phyloP scores from a whole-genome alignment of 2,329 filamentous ascomycete species.

The Mycosphaerelloides madeirae region DNA sequence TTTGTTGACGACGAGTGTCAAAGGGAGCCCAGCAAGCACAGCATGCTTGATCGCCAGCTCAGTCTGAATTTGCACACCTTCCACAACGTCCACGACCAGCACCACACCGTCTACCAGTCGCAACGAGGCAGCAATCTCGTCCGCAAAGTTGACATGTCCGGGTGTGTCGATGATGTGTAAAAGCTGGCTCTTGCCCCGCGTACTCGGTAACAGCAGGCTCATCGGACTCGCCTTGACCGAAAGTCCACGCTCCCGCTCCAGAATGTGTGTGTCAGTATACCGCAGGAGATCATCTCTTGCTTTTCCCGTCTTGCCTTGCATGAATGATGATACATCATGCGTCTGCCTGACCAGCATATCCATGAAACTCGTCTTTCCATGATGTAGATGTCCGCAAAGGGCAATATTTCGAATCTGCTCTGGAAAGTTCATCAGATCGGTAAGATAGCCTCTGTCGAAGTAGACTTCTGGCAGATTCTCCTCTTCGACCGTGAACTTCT shows the following conservation, averaged over 20 bases:
- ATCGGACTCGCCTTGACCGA: slow-evolving; percentile 93
- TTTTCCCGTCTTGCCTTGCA: slow-evolving; percentile 76
- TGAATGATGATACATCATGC: slow-evolving; percentile 73
- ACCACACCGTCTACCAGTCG: slow-evolving; percentile 88
- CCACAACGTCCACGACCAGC: slow-evolving; percentile 89
- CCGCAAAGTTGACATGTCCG: slow-evolving; percentile 96
- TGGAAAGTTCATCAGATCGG: slow-evolving; percentile 91
- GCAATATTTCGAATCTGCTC: slow-evolving; percentile 92
- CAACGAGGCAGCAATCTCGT: slow-evolving; percentile 86
- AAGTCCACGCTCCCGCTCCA: slow-evolving; percentile 83
- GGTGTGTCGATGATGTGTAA: slow-evolving; percentile 95
- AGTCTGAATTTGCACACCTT: slow-evolving; percentile 97
- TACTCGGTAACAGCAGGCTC: slow-evolving; percentile 83
- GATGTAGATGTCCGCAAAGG: slow-evolving; percentile 86
- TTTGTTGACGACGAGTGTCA: slow-evolving; percentile 93
- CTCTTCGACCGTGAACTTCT: slow-evolving; percentile 95
- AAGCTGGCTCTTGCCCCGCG: slow-evolving; percentile 89
- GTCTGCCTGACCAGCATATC: slow-evolving; percentile 97
- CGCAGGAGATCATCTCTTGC: slow-evolving; percentile 83
- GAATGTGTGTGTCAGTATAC: slow-evolving; percentile 86
- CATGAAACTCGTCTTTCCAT: slow-evolving; percentile 97
- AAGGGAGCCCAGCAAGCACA: slow-evolving; percentile 78
- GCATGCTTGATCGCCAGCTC: slow-evolving; percentile 97
- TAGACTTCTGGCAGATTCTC: slow-evolving; percentile 84
- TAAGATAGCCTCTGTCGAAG: slow-evolving; percentile 88